A percentile compares a stretch with the other conserved stretches of the same genome.
phyloP scores from a whole-genome alignment of 2,329 filamentous ascomycete species.

The Parastagonospora nodorum region DNA sequence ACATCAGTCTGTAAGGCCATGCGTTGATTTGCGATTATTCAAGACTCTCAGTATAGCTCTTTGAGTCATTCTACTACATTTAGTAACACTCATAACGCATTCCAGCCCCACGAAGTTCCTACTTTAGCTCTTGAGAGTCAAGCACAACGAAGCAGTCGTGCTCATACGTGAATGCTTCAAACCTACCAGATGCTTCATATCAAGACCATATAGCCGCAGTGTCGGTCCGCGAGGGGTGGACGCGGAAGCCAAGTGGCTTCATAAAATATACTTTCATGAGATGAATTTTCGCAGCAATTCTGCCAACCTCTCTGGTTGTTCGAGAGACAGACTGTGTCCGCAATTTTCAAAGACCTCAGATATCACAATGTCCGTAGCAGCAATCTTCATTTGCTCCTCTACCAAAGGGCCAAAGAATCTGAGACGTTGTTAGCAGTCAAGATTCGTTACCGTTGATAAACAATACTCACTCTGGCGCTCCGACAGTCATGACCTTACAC shows the following conservation, averaged over 20 bases:
- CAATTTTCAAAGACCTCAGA: slow-evolving; percentile 28
- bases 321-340: slow-evolving; percentile 23
- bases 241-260: no score
- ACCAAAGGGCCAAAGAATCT: slow-evolving; percentile 26
- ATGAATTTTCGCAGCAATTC: slow-evolving; percentile 19
- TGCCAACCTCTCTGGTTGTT: slow-evolving; percentile 22
- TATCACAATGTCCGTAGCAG: slow-evolving; percentile 34
- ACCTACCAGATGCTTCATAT: no score
- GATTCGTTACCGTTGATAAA: neutral
- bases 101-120: neutral
- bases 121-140: no score
- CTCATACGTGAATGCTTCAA: no score
- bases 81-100: neutral
- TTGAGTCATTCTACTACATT: neutral
- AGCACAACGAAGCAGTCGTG: no score
- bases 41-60: neutral
- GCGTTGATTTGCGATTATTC: no score
- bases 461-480: slow-evolving; percentile 21
- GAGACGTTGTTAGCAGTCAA: neutral
- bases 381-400: slow-evolving; percentile 32
- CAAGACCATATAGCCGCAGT: no score
- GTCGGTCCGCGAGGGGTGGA: no score
- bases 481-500: slow-evolving; percentile 27
- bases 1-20: no score
- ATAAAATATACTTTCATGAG: slow-evolving; percentile 1